Evolutionary conservation across 1,139 yeast genomes (phyloP).

Genomic region (Diutina scorzettiae): DNA sequence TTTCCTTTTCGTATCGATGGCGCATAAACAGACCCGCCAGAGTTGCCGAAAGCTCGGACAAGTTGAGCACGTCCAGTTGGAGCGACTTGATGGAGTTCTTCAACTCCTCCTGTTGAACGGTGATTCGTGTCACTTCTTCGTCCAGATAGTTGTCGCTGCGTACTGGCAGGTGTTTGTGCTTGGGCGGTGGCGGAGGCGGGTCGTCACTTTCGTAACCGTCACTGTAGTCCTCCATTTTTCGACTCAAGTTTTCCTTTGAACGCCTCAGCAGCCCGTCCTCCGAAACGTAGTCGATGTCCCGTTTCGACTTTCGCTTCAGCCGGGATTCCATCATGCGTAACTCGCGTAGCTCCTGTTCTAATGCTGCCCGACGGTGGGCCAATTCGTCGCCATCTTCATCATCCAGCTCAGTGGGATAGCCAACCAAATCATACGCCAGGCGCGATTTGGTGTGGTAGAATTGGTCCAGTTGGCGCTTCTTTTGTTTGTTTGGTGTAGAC

Average conservation of each 20-base stretch:
- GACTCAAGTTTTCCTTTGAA: slow-evolving; percentile 28
- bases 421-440: slow-evolving; percentile 9
- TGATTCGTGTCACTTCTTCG: slow-evolving; percentile 9
- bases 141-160: slow-evolving; percentile 22
- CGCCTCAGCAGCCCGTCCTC: slow-evolving; percentile 25
- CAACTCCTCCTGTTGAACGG: slow-evolving; percentile 12
- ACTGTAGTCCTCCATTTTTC: slow-evolving; percentile 14
- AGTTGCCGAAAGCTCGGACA: slow-evolving; percentile 71
- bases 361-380: slow-evolving; percentile 10
- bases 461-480: not conserved
- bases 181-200: slow-evolving; percentile 30
- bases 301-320: slow-evolving; percentile 6
- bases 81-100: slow-evolving; percentile 20
- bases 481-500: not conserved
- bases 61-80: slow-evolving; percentile 36
- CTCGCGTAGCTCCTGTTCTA: slow-evolving; percentile 28
- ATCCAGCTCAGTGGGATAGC: slow-evolving; percentile 7
- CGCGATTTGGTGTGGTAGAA: slow-evolving; percentile 8
- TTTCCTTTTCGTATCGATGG: slow-evolving; percentile 43
- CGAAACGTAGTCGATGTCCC: slow-evolving; percentile 23
- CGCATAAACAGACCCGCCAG: slow-evolving; percentile 80
- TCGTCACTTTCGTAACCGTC: slow-evolving; percentile 12
- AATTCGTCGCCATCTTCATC: slow-evolving; percentile 2
- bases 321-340: slow-evolving; percentile 25
- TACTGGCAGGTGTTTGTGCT: slow-evolving; percentile 17